These are phyloP conservation scores for Radiomyces spectabilis DNA, from an alignment of 192 early-diverging fungal genomes.

Conservation along the genomic window DNA sequence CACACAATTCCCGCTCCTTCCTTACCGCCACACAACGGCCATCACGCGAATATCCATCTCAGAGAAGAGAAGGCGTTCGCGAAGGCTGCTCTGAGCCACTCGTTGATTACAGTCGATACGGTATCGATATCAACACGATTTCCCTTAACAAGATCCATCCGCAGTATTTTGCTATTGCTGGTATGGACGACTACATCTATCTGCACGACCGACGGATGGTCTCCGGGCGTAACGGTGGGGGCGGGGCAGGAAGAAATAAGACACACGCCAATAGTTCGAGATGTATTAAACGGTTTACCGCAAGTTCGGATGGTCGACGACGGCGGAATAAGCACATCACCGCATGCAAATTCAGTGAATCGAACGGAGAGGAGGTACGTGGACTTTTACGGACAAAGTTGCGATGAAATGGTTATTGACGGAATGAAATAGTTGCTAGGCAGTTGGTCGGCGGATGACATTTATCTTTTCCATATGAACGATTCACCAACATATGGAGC, in stretches of 20 bases:
- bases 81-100: conserved; percentile 25
- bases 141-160: conserved; percentile 37
- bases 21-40: background rate
- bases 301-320: background rate
- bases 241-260: background rate
- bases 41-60: background rate
- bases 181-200: conserved; percentile 28
- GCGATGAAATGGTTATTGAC: conserved; percentile 6
- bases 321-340: conserved; percentile 13
- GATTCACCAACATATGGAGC: background rate
- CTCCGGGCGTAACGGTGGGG: background rate
- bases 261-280: background rate
- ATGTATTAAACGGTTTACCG: conserved; percentile 17
- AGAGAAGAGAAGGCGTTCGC: background rate
- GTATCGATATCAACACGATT: conserved; percentile 41
- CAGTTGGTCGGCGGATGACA: conserved; percentile 47
- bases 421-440: conserved; percentile 49
- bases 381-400: background rate
- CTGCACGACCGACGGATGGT: conserved; percentile 44
- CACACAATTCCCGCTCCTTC: background rate
- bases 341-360: conserved; percentile 24
- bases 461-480: conserved; percentile 54
- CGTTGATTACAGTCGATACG: conserved; percentile 35
- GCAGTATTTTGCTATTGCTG: conserved; percentile 52
- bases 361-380: conserved; percentile 23